A percentile compares a stretch with the other conserved stretches of the same genome.
Evolutionary conservation across 345 rosid species (phyloP).

Genomic region (Brassica rapa): DNA sequence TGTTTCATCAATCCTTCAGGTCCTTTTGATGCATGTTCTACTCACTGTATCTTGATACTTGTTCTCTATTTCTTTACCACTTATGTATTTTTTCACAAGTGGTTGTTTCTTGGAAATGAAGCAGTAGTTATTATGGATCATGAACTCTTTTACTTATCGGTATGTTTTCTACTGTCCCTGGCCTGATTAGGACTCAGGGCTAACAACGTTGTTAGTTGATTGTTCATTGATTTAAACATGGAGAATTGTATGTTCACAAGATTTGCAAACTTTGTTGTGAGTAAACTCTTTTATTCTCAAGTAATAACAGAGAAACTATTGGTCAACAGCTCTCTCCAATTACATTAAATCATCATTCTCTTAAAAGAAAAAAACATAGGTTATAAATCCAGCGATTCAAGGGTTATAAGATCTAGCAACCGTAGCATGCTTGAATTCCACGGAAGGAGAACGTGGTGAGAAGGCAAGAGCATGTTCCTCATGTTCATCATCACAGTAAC

Average conservation of each 20-base stretch:
- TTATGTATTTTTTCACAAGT: neutral
- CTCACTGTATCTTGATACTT: neutral
- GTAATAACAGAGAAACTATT: conserved; percentile 6
- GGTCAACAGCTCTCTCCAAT: conserved; percentile 2
- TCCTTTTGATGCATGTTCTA: neutral
- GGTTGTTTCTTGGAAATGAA: neutral
- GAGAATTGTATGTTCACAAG: neutral
- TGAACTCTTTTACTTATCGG: neutral
- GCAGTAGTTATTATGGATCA: neutral
- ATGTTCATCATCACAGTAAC: conserved; percentile 57
- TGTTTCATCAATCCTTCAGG: no score
- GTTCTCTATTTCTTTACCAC: neutral
- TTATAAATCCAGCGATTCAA: neutral
- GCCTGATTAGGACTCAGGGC: neutral
- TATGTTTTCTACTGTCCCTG: neutral
- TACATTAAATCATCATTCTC: conserved; percentile 11
- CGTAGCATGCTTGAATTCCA: conserved; percentile 13
- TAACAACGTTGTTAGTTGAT: neutral
- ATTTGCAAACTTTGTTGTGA: neutral
- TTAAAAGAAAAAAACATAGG: neutral
- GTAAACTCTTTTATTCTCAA: conserved; percentile 19
- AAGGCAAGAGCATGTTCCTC: conserved; percentile 24
- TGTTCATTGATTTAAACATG: neutral
- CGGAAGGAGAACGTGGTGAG: conserved; percentile 27
- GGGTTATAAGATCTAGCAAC: conserved; percentile 26